phyloP scores from a whole-genome alignment of 768 basidiomycete genomes.

The Termitomyces sp. region DNA sequence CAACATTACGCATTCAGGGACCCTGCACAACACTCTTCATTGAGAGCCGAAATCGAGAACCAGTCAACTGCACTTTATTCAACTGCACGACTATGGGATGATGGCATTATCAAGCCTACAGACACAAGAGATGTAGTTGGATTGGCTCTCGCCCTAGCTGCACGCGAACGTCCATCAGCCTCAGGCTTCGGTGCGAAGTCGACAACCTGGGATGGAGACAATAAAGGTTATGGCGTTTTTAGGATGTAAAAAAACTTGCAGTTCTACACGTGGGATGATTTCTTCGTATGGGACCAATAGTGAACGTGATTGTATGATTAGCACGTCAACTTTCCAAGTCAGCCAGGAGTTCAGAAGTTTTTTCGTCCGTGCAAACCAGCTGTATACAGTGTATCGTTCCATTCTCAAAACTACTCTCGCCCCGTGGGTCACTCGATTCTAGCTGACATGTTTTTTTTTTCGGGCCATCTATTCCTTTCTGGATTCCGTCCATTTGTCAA shows the following conservation, averaged over 20 bases:
- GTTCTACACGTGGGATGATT: not conserved
- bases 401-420: not conserved
- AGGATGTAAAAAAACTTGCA: constrained; percentile 57
- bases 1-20: constrained; percentile 42
- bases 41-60: constrained; percentile 80
- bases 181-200: constrained; percentile 12
- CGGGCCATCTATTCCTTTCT: not conserved
- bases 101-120: constrained; percentile 83
- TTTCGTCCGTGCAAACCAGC: not conserved
- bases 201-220: constrained; percentile 69
- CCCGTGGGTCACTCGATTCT: not conserved
- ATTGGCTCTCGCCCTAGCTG: constrained; percentile 79
- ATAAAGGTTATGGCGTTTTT: constrained; percentile 81
- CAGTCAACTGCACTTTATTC: constrained; percentile 88
- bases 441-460: not conserved
- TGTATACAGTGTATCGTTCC: not conserved
- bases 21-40: constrained; percentile 65
- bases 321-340: not conserved
- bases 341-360: not conserved
- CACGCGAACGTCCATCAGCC: constrained; percentile 29
- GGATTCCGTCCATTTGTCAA: not conserved
- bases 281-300: not conserved
- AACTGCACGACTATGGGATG: constrained; percentile 91
- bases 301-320: not conserved
- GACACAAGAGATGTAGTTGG: constrained; percentile 89